Conservation (phyloP, 768 basidiomycete species). For the Tylopilus plumbeoviolaceoides region DNA sequence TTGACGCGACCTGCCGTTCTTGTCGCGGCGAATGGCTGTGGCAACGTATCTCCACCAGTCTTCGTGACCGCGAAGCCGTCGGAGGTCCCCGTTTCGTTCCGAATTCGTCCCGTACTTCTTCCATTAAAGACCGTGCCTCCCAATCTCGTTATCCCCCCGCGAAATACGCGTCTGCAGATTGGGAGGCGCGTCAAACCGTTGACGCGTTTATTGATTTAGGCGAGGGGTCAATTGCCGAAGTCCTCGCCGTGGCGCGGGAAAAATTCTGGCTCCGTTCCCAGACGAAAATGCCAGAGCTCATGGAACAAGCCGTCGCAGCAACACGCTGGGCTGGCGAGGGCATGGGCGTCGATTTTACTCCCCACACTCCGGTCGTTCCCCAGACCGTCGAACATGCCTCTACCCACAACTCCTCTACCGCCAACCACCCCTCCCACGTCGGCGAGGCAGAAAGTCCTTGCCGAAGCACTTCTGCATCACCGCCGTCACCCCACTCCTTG, state of each 20-base stretch:
- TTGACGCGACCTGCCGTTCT: slow-evolving; percentile 62
- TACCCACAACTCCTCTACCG: slow-evolving; percentile 8
- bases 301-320: slow-evolving; percentile 66
- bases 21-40: slow-evolving; percentile 68
- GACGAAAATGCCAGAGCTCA: slow-evolving; percentile 64
- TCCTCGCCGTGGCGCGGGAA: slow-evolving; percentile 59
- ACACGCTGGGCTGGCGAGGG: slow-evolving; percentile 39
- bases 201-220: slow-evolving; percentile 72
- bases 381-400: slow-evolving; percentile 8
- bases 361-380: slow-evolving; percentile 15
- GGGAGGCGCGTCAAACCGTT: slow-evolving; percentile 64
- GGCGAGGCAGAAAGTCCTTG: slow-evolving; percentile 15
- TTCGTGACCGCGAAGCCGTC: slow-evolving; percentile 53
- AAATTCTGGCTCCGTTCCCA: slow-evolving; percentile 64
- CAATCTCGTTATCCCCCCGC: slow-evolving; percentile 24
- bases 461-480: slow-evolving; percentile 25
- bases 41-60: slow-evolving; percentile 46
- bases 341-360: slow-evolving; percentile 30
- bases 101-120: slow-evolving; percentile 10
- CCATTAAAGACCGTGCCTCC: slow-evolving; percentile 12
- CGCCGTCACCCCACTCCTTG: slow-evolving; percentile 22
- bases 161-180: slow-evolving; percentile 42
- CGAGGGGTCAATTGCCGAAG: slow-evolving; percentile 63
- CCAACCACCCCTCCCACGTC: background rate
- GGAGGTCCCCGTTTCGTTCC: slow-evolving; percentile 40